A percentile compares a stretch with the other conserved stretches of the same genome.
phyloP scores from a whole-genome alignment of 768 basidiomycete species.

The Candolleomyces aberdarensis region DNA sequence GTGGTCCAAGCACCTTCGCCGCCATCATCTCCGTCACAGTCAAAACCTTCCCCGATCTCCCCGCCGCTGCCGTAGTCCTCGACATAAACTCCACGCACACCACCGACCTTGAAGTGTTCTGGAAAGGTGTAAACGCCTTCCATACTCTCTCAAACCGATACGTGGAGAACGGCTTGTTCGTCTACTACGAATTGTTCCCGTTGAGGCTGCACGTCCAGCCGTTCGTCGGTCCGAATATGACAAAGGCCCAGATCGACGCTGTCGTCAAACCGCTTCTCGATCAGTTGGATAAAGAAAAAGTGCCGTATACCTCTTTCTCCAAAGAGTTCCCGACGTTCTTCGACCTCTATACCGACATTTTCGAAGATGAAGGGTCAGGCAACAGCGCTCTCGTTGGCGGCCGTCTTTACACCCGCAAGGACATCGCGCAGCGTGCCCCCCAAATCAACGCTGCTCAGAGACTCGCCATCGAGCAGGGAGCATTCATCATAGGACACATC shows the following conservation, averaged over 20 bases:
- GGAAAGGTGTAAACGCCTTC: conserved; percentile 12
- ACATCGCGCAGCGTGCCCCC: conserved; percentile 7
- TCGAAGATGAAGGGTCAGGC: conserved; percentile 10
- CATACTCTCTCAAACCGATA: conserved; percentile 11
- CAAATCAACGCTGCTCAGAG: conserved; percentile 9
- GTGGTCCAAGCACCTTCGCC: conserved; percentile 18
- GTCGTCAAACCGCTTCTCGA: conserved; percentile 13
- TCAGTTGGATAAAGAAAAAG: conserved; percentile 4
- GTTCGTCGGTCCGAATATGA: conserved; percentile 14
- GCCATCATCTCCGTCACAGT: conserved; percentile 14
- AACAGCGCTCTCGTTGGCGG: conserved; percentile 9
- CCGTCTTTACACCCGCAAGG: conserved; percentile 9
- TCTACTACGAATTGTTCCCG: conserved; percentile 11
- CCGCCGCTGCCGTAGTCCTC: conserved; percentile 9
- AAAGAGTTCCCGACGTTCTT: conserved; percentile 15
- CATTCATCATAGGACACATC: conserved; percentile 10
- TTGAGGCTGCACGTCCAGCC: conserved; percentile 10
- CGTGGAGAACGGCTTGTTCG: conserved; percentile 12
- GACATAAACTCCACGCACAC: conserved; percentile 14
- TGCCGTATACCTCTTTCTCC: conserved; percentile 6
- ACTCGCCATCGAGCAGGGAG: conserved; percentile 3
- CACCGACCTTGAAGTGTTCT: conserved; percentile 8
- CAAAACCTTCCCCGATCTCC: conserved; percentile 18
- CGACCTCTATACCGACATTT: conserved; percentile 14
- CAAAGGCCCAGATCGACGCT: conserved; percentile 1